Conservation (phyloP, 306 rosid species). For the Oemleria cerasiformis region DNA sequence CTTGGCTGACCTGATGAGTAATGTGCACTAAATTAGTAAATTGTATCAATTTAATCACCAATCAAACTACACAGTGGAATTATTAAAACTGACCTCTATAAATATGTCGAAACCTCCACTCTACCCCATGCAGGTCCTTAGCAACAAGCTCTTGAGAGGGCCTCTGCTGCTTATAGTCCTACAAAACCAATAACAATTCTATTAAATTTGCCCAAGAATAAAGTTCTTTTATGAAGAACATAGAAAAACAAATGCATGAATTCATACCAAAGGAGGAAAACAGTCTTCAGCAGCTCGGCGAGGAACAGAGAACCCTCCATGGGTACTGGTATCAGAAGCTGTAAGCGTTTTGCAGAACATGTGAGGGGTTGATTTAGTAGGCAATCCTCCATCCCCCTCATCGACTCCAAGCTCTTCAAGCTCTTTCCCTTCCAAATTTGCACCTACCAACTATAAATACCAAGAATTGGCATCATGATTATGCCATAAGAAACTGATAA, state of each 20-base stretch:
- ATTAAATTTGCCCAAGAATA: background rate
- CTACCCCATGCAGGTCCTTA: slow-evolving; percentile 86
- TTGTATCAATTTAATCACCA: slow-evolving; percentile 23
- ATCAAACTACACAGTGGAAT: slow-evolving; percentile 22
- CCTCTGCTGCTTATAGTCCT: slow-evolving; percentile 94
- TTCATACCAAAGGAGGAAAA: slow-evolving; percentile 83
- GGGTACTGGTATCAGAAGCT: slow-evolving; percentile 96
- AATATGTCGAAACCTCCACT: slow-evolving; percentile 91
- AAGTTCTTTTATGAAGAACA: background rate
- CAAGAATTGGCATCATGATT: slow-evolving; percentile 23
- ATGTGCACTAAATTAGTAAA: slow-evolving; percentile 15
- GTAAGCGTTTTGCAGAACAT: slow-evolving; percentile 99
- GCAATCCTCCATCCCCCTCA: slow-evolving; percentile 67
- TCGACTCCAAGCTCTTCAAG: slow-evolving; percentile 57
- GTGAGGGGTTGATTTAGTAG: slow-evolving; percentile 85
- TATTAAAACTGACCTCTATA: slow-evolving; percentile 61
- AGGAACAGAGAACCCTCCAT: slow-evolving; percentile 97
- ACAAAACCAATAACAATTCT: background rate
- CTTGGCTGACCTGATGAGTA: slow-evolving; percentile 92
- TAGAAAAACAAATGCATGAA: slow-evolving; percentile 18
- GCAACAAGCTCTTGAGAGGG: slow-evolving; percentile 98
- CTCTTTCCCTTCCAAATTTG: slow-evolving; percentile 56
- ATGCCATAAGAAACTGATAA: slow-evolving; percentile 3
- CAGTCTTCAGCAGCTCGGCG: slow-evolving; percentile 99
- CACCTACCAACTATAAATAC: slow-evolving; percentile 52